Evolutionary conservation across 176 grass and related monocot genomes (phyloP).

Genomic region (Tuctoria greenei): DNA sequence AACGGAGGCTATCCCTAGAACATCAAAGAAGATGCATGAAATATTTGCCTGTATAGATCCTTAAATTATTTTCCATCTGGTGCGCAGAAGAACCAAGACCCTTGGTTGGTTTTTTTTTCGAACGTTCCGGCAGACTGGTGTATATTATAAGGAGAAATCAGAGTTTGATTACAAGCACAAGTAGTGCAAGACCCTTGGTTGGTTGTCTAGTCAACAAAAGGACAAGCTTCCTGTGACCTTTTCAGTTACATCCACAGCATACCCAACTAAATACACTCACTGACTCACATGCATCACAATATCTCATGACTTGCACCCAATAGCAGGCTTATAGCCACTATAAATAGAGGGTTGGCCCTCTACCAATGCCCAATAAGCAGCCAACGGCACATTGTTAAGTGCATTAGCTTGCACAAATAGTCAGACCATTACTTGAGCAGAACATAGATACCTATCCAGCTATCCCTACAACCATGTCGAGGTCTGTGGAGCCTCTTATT

Average conservation of each 20-base stretch:
- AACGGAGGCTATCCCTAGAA: not conserved
- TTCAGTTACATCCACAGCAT: constrained; percentile 33
- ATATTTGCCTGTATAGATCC: constrained; percentile 15
- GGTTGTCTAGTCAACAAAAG: constrained; percentile 30
- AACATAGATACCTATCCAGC: constrained; percentile 15
- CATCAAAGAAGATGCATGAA: constrained; percentile 21
- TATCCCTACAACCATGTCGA: constrained; percentile 54
- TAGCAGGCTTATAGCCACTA: constrained; percentile 35
- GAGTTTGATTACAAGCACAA: no score
- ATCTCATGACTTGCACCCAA: constrained; percentile 24
- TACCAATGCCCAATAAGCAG: constrained; percentile 44
- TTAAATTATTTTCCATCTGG: constrained; percentile 35
- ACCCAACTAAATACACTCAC: constrained; percentile 38
- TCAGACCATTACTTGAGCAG: constrained; percentile 35
- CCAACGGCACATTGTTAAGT: not conserved
- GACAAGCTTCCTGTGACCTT: constrained; percentile 30
- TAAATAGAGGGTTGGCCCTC: constrained; percentile 51
- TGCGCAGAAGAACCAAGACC: constrained; percentile 33
- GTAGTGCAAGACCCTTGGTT: constrained; percentile 20
- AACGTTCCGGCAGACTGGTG: no score
- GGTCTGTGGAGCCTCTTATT: constrained; percentile 64
- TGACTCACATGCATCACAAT: constrained; percentile 24
- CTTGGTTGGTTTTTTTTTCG: constrained; percentile 26
- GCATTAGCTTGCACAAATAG: constrained; percentile 16
- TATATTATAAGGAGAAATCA: no score